Conservation (phyloP, 108 stramenopile species). For the Conticribra weissflogii region DNA sequence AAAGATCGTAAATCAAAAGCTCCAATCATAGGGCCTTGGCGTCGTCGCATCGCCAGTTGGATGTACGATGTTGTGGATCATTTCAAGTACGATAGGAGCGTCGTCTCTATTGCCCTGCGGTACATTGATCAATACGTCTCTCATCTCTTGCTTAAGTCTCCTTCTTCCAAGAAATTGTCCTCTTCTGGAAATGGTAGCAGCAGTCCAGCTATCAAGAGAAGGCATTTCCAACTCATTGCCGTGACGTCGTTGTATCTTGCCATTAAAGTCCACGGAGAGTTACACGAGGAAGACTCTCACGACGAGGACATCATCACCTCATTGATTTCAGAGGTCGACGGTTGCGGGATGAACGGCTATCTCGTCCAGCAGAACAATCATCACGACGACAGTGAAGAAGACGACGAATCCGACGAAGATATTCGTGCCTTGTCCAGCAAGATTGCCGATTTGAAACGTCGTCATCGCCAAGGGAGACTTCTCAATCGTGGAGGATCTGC, state of each 20-base stretch:
- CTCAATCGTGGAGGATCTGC: constrained; percentile 1
- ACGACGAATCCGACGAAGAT: constrained; percentile 35
- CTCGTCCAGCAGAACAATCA: neutral
- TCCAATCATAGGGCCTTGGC: constrained; percentile 40
- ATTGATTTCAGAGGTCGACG: constrained; percentile 39
- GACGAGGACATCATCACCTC: constrained; percentile 21
- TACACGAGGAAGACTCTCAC: constrained; percentile 29
- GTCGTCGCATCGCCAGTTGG: constrained; percentile 35
- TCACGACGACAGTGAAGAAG: constrained; percentile 21
- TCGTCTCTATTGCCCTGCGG: constrained; percentile 20
- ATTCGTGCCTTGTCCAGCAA: constrained; percentile 38
- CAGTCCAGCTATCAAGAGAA: constrained; percentile 16
- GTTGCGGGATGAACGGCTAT: constrained; percentile 23
- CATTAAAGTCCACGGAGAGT: constrained; percentile 72
- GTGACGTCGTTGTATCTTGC: constrained; percentile 71
- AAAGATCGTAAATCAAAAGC: constrained; percentile 7
- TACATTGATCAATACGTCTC: constrained; percentile 37
- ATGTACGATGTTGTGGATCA: constrained; percentile 46
- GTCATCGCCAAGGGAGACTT: constrained; percentile 30
- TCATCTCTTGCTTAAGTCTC: constrained; percentile 21
- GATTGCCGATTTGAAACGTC: constrained; percentile 38
- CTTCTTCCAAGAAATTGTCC: neutral
- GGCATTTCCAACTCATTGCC: constrained; percentile 64
- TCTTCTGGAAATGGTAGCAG: neutral
- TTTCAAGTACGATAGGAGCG: constrained; percentile 36